A percentile compares a stretch with the other conserved stretches of the same genome.
phyloP scores from a whole-genome alignment of 2,329 filamentous ascomycete genomes.

The Cytospora leucostoma region DNA sequence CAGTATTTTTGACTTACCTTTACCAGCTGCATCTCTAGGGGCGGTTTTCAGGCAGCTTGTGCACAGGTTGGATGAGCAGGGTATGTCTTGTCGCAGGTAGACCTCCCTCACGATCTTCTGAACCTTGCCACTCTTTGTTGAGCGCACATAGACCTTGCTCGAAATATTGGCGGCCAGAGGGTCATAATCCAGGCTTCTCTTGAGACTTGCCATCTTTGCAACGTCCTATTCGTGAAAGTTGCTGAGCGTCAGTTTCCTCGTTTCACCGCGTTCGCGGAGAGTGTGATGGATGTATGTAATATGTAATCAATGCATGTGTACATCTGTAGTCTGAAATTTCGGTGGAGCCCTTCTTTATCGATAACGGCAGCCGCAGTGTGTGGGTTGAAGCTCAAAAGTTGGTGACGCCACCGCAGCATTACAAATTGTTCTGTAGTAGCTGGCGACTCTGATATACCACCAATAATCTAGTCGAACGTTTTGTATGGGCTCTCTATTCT shows the following conservation, averaged over 20 bases:
- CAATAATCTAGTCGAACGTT: background rate
- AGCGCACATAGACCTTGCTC: conserved; percentile 94
- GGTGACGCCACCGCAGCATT: background rate
- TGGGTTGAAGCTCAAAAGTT: background rate
- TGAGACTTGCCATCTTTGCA: conserved; percentile 63
- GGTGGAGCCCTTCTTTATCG: conserved; percentile 11
- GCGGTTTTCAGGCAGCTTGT: conserved; percentile 71
- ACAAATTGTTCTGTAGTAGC: background rate
- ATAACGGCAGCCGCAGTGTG: background rate
- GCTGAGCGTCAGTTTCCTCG: conserved; percentile 13
- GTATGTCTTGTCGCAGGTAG: conserved; percentile 94
- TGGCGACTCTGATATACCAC: background rate
- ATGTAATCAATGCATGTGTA: background rate
- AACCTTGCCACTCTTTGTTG: conserved; percentile 93
- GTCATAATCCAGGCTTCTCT: conserved; percentile 56
- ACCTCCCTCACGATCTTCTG: conserved; percentile 98
- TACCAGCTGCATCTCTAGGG: conserved; percentile 76
- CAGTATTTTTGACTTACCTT: conserved; percentile 54
- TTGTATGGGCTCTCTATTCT: background rate
- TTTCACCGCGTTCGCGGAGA: conserved; percentile 2
- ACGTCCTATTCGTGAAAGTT: background rate
- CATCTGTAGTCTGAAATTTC: conserved; percentile 18
- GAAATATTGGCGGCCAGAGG: conserved; percentile 72
- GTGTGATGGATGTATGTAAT: conserved; percentile 5
- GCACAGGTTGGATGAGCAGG: conserved; percentile 92